Evolutionary conservation across 345 rosid genomes (phyloP), one percentile per base, ranked within the genome.

Genomic region (Odontarrhena argentea): DNA sequence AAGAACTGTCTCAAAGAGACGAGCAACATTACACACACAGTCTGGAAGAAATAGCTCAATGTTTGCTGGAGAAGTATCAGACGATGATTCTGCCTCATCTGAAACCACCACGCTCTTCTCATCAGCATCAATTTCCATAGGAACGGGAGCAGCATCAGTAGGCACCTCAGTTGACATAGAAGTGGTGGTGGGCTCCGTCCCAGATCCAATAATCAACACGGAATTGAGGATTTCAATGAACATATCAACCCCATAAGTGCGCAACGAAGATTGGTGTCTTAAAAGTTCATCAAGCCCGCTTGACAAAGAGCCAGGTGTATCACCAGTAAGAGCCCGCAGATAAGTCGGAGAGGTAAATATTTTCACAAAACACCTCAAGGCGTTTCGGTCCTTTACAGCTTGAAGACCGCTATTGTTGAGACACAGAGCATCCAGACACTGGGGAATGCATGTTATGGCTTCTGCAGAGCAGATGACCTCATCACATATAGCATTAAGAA

Each of bases 361-460:
- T 78, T 88, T 90, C 64, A 93, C 90, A 79, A 93, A 90, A 77
- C 94, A 90, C 74, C 87, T 84, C 84, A 93, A 77, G 40, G 98
- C 87, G 77, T 84, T 88, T 36, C 84, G 79, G 74, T 93, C 97
- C 81, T 78, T 85, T 60, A 93, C 96, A 42, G 94, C 92, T 80
- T 83, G 91, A 76, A 90, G 97, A 43, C 97, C 98, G 58, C 79
- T 88, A 69, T 77, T 80, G 76, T 90, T 93, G 56, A 90, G 85
- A 77, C 98, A 93, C 71, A 93, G 81, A 24, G 98, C 97, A 84
- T 90, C 98, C 84, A 93, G 78, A 75, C 94, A 93, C 70, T 90
- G 98, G 52, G 98, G 98, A 80, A 90, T 88, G 84, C 98, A 90
- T 70, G 86, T 81, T 72, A 93, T 82, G 71, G 96, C 98, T 69